Conservation (phyloP, 2,329 filamentous ascomycete species). For the Xylariaceae sp. region DNA sequence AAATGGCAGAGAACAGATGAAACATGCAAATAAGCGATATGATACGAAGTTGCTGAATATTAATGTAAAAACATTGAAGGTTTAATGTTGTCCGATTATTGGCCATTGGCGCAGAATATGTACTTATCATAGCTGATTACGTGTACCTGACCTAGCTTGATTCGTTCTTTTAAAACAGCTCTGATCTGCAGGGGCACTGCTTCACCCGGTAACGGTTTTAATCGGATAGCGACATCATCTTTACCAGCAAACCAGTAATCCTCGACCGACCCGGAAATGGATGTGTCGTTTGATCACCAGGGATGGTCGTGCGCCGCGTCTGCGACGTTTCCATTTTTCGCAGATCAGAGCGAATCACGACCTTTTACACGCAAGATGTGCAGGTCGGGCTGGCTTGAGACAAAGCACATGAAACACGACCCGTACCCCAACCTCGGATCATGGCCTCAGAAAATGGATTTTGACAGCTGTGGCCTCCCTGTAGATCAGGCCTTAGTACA, state of each 20-base stretch:
- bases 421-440: slow-evolving; percentile 30
- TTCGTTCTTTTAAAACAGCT: slow-evolving; percentile 15
- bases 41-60: too few relatives aligned
- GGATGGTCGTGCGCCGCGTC: slow-evolving; percentile 22
- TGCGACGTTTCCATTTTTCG: slow-evolving; percentile 15
- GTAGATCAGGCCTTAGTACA: slow-evolving; percentile 6
- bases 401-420: slow-evolving; percentile 36
- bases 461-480: slow-evolving; percentile 9
- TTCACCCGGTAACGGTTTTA: slow-evolving; percentile 10
- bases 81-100: background rate
- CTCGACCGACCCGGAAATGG: slow-evolving; percentile 24
- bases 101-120: too few relatives aligned
- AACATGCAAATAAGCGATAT: background rate
- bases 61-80: too few relatives aligned
- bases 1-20: background rate
- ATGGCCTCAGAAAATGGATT: slow-evolving; percentile 30
- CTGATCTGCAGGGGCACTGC: slow-evolving; percentile 28
- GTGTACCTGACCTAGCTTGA: background rate
- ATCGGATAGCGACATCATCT: slow-evolving; percentile 16
- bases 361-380: slow-evolving; percentile 20
- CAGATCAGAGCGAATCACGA: slow-evolving; percentile 18
- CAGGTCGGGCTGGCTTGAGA: slow-evolving; percentile 31
- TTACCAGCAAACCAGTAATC: slow-evolving; percentile 11
- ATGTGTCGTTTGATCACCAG: slow-evolving; percentile 32
- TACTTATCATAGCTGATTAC: slow-evolving; percentile 1